A percentile compares a stretch with the other conserved stretches of the same genome.
These are phyloP conservation scores for Ziziphus jujuba DNA, from an alignment of 306 rosid genomes.

Conservation along the genomic window DNA sequence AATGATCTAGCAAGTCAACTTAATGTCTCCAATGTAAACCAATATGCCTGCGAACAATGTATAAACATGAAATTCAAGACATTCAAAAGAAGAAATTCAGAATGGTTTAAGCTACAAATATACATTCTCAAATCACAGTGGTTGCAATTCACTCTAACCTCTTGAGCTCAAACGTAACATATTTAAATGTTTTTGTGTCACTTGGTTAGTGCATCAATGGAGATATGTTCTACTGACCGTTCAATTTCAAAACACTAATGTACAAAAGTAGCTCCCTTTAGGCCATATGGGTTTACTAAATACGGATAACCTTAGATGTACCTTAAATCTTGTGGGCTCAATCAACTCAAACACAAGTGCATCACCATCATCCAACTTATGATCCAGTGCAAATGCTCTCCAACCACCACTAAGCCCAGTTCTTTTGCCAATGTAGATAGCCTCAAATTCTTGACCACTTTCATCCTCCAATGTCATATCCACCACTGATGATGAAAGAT, in stretches of 20 bases:
- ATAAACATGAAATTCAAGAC: no score
- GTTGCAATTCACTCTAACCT: no score
- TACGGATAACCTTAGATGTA: slow-evolving; percentile 6
- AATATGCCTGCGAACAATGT: no score
- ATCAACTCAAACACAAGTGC: slow-evolving; percentile 70
- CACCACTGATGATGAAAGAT: slow-evolving; percentile 46
- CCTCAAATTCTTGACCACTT: slow-evolving; percentile 49
- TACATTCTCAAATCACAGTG: no score
- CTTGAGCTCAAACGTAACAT: no score
- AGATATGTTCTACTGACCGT: no score
- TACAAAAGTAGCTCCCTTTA: background rate
- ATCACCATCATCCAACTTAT: slow-evolving; percentile 78
- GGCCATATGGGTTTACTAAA: background rate
- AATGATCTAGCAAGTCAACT: no score
- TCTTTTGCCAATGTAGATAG: slow-evolving; percentile 55
- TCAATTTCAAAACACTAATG: background rate
- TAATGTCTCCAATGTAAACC: no score
- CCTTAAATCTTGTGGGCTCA: slow-evolving; percentile 64
- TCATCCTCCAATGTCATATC: slow-evolving; percentile 63
- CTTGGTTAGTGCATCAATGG: no score
- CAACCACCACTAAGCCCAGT: slow-evolving; percentile 78
- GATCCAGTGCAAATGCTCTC: slow-evolving; percentile 82
- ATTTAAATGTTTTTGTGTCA: no score
- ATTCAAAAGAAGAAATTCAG: no score
- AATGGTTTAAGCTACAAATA: no score